Percentiles rank a stretch among this genome's conserved stretches.
Evolutionary conservation across 176 grass and related monocot genomes (phyloP).

Genomic region (Coix lacrymajobi): DNA sequence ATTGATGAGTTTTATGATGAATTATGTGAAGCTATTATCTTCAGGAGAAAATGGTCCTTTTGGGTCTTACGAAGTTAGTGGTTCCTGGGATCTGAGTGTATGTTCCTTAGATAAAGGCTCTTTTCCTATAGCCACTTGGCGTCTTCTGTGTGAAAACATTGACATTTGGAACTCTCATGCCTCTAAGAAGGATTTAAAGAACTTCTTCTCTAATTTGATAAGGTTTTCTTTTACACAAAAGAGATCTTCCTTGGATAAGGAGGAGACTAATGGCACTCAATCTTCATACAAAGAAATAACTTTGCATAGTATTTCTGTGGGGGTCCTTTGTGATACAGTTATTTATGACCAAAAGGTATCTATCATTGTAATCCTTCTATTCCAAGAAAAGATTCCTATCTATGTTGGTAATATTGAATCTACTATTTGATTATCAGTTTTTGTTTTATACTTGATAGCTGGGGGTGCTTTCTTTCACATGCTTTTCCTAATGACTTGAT

Average conservation of each 20-base stretch:
- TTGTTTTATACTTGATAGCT: slow-evolving; percentile 3
- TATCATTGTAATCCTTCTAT: slow-evolving; percentile 10
- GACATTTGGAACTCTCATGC: slow-evolving; percentile 80
- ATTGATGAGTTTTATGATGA: slow-evolving; percentile 67
- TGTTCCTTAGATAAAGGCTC: slow-evolving; percentile 63
- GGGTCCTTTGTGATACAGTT: slow-evolving; percentile 66
- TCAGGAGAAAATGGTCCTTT: slow-evolving; percentile 31
- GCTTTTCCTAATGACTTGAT: slow-evolving; percentile 7
- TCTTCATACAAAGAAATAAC: slow-evolving; percentile 35
- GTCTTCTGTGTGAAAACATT: slow-evolving; percentile 74
- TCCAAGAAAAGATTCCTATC: slow-evolving; percentile 1
- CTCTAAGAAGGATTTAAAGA: slow-evolving; percentile 67
- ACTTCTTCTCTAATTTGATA: slow-evolving; percentile 73
- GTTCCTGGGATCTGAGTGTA: slow-evolving; percentile 53
- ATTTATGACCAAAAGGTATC: slow-evolving; percentile 84
- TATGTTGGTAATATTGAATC: not conserved
- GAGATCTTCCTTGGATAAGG: not conserved
- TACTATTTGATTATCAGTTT: not conserved
- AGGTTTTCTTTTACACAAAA: slow-evolving; percentile 45
- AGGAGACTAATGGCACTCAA: slow-evolving; percentile 20
- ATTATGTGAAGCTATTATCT: slow-evolving; percentile 39
- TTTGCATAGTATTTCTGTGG: slow-evolving; percentile 56
- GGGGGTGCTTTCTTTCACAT: not conserved
- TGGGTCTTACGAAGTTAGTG: slow-evolving; percentile 15
- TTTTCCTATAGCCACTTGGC: slow-evolving; percentile 70